Percentiles rank a stretch among this genome's conserved stretches.
Evolutionary conservation across 148 eudicot genomes (phyloP).

Genomic region (Talinum fruticosum): DNA sequence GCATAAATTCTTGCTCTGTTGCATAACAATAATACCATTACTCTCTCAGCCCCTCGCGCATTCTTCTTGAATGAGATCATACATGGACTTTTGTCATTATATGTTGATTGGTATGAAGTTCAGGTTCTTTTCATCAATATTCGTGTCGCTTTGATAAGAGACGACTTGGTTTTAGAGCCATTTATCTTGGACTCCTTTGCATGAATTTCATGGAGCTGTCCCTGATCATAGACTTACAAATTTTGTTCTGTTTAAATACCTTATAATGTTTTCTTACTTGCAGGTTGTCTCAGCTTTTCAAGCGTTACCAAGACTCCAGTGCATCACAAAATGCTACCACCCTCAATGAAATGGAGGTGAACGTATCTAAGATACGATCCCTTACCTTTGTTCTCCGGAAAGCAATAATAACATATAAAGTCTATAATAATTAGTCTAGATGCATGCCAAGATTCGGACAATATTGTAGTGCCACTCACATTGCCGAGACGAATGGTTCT

Average conservation of each 20-base stretch:
- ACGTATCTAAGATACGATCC: neutral
- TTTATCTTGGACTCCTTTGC: neutral
- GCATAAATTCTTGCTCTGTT: too few species aligned
- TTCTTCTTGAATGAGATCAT: too few species aligned
- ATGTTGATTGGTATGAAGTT: too few species aligned
- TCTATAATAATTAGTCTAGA: neutral
- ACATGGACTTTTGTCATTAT: too few species aligned
- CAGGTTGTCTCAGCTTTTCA: constrained; percentile 31
- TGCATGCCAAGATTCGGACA: neutral
- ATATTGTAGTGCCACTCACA: neutral
- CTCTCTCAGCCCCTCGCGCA: too few species aligned
- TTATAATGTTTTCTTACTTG: neutral
- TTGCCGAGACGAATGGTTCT: too few species aligned
- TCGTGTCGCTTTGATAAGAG: too few species aligned
- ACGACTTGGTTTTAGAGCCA: too few species aligned
- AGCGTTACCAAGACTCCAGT: constrained; percentile 22
- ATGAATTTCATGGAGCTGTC: too few species aligned
- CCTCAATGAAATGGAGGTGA: constrained; percentile 21
- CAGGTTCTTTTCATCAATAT: too few species aligned
- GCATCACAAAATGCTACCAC: constrained; percentile 13
- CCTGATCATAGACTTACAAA: neutral
- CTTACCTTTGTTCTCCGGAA: neutral
- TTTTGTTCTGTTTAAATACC: neutral
- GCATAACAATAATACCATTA: too few species aligned
- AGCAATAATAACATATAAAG: neutral